phyloP scores from a whole-genome alignment of 1,139 yeast genomes.

The Geotrichum fermentans region DNA sequence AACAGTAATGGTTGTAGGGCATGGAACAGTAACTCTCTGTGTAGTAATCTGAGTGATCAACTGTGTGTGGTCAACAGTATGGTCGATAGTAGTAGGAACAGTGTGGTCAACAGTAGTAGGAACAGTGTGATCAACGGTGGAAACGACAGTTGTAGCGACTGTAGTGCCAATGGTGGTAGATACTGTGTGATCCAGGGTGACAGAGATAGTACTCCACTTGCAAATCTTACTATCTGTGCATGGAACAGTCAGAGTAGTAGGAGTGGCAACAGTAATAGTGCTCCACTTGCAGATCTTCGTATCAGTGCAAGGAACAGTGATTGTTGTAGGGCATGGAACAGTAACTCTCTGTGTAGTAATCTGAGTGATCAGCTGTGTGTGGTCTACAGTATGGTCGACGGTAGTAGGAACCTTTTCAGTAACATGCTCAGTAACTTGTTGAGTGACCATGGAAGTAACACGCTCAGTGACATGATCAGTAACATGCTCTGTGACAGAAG shows the following conservation, averaged over 20 bases:
- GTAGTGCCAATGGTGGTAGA: neutral
- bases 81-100: neutral
- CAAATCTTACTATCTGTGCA: conserved; percentile 1
- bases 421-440: neutral
- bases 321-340: conserved; percentile 5
- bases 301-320: conserved; percentile 10
- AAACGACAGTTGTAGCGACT: conserved; percentile 6
- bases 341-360: neutral
- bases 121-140: neutral
- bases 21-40: neutral
- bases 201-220: neutral
- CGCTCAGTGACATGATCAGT: conserved; percentile 12
- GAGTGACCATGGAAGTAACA: neutral
- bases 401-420: neutral
- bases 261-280: conserved; percentile 2
- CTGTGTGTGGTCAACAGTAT: neutral
- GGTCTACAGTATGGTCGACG: neutral
- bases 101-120: conserved; percentile 1
- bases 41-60: neutral
- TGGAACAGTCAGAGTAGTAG: conserved; percentile 8
- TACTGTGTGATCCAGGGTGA: neutral
- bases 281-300: neutral
- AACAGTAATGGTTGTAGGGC: conserved; percentile 3
- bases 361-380: neutral
- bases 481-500: neutral